Conservation (phyloP, 768 basidiomycete genomes). For the Lentinula guzmanii region DNA sequence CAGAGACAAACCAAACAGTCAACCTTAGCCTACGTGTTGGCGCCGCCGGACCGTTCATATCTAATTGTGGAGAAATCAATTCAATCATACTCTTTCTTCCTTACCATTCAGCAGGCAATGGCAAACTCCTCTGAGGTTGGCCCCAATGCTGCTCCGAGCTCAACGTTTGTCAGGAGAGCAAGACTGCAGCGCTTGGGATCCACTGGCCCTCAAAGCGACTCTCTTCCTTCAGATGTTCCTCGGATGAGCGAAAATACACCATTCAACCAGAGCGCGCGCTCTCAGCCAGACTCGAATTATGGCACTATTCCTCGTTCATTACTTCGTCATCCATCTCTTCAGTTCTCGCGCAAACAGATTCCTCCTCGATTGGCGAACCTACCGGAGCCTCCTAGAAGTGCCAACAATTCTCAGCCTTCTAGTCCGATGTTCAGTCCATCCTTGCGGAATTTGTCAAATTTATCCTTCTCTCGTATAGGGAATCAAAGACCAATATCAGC, state of each 20-base stretch:
- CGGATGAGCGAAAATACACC: neutral
- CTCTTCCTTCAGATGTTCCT: neutral
- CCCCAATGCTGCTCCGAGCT: conserved; percentile 3
- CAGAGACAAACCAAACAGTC: too few relatives aligned
- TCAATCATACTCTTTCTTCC: neutral
- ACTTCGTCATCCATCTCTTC: conserved; percentile 22
- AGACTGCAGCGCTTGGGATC: conserved; percentile 1
- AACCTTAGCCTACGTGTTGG: too few relatives aligned
- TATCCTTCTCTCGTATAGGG: conserved; percentile 34
- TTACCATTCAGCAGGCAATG: neutral
- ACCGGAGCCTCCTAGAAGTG: conserved; percentile 20
- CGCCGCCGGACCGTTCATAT: too few relatives aligned
- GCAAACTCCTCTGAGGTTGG: conserved; percentile 3
- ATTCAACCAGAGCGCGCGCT: conserved; percentile 4
- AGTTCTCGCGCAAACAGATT: conserved; percentile 27
- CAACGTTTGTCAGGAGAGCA: conserved; percentile 4
- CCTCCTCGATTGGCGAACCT: conserved; percentile 29
- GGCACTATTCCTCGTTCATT: conserved; percentile 38
- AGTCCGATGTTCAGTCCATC: conserved; percentile 31
- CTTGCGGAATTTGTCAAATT: conserved; percentile 25
- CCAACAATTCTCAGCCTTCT: conserved; percentile 29
- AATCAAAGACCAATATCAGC: conserved; percentile 64
- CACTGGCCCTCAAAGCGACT: conserved; percentile 1
- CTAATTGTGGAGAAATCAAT: too few relatives aligned
- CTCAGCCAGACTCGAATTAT: conserved; percentile 25